Percentiles rank a stretch among this genome's conserved stretches.
Conservation (phyloP, 1,139 yeast genomes). For the Meyerozyma smithsonii region DNA sequence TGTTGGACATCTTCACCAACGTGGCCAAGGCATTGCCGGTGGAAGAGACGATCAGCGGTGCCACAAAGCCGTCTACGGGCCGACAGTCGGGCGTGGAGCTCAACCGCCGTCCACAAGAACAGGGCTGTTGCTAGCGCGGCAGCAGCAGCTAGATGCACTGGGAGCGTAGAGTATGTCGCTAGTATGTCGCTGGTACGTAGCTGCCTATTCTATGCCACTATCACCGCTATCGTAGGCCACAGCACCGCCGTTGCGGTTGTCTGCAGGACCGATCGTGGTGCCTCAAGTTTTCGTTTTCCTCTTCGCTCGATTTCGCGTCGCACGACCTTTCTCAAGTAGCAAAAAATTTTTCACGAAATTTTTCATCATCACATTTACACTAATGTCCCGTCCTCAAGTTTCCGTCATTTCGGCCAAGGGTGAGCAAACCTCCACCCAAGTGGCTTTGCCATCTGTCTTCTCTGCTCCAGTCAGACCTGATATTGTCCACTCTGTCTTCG, state of each 20-base stretch:
- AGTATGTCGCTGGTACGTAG: not conserved
- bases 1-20: constrained; percentile 36
- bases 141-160: not conserved
- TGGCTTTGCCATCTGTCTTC: constrained; percentile 98
- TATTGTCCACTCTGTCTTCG: constrained; percentile 97
- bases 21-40: constrained; percentile 43
- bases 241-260: not conserved
- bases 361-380: constrained; percentile 4
- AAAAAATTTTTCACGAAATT: constrained; percentile 3
- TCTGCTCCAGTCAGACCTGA: constrained; percentile 99
- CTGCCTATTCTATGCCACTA: not conserved
- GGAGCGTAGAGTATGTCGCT: not conserved
- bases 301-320: not conserved
- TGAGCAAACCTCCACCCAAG: constrained; percentile 76
- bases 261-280: not conserved
- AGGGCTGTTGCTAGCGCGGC: constrained; percentile 24
- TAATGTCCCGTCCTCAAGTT: constrained; percentile 93
- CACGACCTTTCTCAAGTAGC: constrained; percentile 5
- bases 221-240: not conserved
- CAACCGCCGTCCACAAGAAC: constrained; percentile 19
- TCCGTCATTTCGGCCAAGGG: constrained; percentile 89
- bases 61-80: constrained; percentile 20
- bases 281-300: not conserved
- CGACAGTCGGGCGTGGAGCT: constrained; percentile 35
- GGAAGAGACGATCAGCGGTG: constrained; percentile 31